phyloP scores from a whole-genome alignment of 352 stramenopile genomes.

The Phytophthora pini region DNA sequence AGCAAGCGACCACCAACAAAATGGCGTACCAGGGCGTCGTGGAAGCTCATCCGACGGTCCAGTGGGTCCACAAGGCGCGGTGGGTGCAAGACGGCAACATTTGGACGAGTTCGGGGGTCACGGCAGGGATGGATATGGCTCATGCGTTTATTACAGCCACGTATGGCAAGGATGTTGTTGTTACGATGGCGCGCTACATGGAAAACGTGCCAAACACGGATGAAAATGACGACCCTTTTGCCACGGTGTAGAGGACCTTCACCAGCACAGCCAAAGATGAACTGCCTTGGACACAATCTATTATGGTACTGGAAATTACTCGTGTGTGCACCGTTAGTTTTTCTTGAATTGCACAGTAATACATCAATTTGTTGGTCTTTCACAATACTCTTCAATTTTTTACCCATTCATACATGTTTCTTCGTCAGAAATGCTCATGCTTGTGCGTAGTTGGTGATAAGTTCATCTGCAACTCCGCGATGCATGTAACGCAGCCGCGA shows the following conservation, averaged over 20 bases:
- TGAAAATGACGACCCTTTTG: constrained; percentile 55
- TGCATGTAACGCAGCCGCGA: constrained; percentile 28
- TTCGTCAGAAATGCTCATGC: background rate
- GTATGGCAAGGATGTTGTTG: constrained; percentile 38
- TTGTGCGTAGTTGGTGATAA: constrained; percentile 25
- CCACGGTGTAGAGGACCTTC: constrained; percentile 6
- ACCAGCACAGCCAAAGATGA: background rate
- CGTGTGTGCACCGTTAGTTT: too few species aligned
- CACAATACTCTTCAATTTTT: too few species aligned
- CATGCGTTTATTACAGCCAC: constrained; percentile 46
- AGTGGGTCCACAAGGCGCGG: constrained; percentile 63
- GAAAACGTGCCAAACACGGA: constrained; percentile 51
- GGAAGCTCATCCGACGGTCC: constrained; percentile 35
- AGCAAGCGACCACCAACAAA: constrained; percentile 73
- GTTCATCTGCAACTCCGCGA: constrained; percentile 33
- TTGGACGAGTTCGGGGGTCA: constrained; percentile 69
- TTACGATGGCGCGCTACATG: constrained; percentile 42
- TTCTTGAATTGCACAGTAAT: too few species aligned
- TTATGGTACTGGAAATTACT: too few species aligned
- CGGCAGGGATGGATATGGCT: constrained; percentile 71
- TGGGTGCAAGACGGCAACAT: constrained; percentile 65
- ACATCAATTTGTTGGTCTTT: too few species aligned
- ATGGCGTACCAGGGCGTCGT: constrained; percentile 49
- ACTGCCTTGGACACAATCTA: too few species aligned
- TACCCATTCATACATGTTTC: background rate